Base-by-base conservation (phyloP, 176 grass and related monocot genomes). In the Bothriochloa decipiens region DNA sequence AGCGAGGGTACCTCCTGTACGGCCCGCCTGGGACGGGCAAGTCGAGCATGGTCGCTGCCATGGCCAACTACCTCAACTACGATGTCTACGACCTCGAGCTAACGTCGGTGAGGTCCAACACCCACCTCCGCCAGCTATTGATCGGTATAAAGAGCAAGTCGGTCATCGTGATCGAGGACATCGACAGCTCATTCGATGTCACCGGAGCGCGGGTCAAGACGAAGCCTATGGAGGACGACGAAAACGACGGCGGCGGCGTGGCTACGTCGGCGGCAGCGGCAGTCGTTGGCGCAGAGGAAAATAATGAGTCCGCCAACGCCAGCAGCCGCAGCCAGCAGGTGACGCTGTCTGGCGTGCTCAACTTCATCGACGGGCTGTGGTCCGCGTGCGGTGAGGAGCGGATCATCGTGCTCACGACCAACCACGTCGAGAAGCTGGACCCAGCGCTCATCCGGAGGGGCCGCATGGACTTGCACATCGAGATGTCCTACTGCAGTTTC, bases 41-140 rank as follows among this genome's bases (percentile, higher is more conserved):
- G 84, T 83, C 84, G 3, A 79, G 47, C 61, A 87, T 87, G 76
- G 52, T 87, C 33, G 81, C 80, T 6, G 75, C 81, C 80, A 87
- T 87, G 81, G 75, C 89, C 42, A 90, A 90, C 84, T 73, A 78
- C 50, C 84, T 91, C 61, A 13, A 80, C 60, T 87, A 84, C 29
- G 68, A 90, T 68, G 17, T 83, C 28, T 90, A 90, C 84, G 89
- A 90, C 61, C 13, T 91, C 23, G 84, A 91, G 76, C 89, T 87
- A 32, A 87, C 87, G 0, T 8, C 63, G 6, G 79, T 92, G 6
- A 2, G 16, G 27, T 41, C 23, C 87, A 92, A 92, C 87, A 82
- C 27, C 9, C 66, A 89, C 10, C 84, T 92, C 6, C 80, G 91
- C 28, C 61, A 82, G 65, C 47, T 50, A 6, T 17, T 50, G 4